These are phyloP conservation scores for Penicillium odoratum DNA, from an alignment of 495 filamentous ascomycete genomes.

Conservation along the genomic window DNA sequence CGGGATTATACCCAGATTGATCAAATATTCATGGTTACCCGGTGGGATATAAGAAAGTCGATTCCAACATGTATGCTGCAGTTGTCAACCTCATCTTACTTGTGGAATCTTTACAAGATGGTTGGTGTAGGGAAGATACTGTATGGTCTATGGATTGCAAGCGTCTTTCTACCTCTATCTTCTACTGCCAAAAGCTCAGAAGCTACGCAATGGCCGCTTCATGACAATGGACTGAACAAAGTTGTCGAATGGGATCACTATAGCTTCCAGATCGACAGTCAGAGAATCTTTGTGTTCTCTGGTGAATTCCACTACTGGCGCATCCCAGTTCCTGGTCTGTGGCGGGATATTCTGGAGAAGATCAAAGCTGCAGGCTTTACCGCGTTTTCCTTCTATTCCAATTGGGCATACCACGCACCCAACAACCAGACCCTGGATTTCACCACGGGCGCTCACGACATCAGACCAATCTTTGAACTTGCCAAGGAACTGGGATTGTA, in stretches of 20 bases:
- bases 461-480: conserved; percentile 52
- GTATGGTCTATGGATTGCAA: conserved; percentile 14
- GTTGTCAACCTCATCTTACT: not conserved
- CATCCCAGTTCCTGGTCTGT: conserved; percentile 57
- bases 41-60: not conserved
- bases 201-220: conserved; percentile 45
- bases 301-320: conserved; percentile 65
- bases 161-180: conserved; percentile 21
- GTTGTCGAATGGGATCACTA: conserved; percentile 59
- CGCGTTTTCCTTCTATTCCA: conserved; percentile 54
- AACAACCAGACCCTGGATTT: conserved; percentile 56
- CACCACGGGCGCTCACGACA: conserved; percentile 52
- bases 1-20: not conserved
- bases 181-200: conserved; percentile 21
- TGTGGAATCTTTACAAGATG: conserved; percentile 9
- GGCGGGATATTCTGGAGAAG: conserved; percentile 62
- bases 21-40: not conserved
- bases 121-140: conserved; percentile 15
- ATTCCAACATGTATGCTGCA: not conserved
- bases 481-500: conserved; percentile 52
- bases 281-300: conserved; percentile 59
- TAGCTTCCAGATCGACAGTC: conserved; percentile 55
- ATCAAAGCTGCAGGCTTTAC: conserved; percentile 63
- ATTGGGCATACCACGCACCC: conserved; percentile 59
- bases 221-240: conserved; percentile 51